These are phyloP conservation scores for Eutrema salsugineum DNA, from an alignment of 441 rosid genomes.

Conservation along the genomic window DNA sequence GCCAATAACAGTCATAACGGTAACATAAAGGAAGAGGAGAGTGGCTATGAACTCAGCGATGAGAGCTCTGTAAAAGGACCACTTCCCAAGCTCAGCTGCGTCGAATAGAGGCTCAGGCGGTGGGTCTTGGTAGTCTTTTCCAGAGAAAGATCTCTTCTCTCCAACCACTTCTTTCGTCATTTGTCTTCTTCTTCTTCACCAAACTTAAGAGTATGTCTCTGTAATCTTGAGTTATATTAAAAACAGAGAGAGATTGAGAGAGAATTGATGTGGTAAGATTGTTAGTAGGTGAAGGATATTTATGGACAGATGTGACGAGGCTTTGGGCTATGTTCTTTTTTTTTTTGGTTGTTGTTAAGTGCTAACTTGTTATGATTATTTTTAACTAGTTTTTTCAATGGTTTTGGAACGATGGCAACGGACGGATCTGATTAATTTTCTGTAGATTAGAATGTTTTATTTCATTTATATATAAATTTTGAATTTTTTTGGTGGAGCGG, in stretches of 20 bases:
- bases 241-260: not conserved
- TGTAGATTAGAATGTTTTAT: not conserved
- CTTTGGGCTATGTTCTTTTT: slow-evolving; percentile 3
- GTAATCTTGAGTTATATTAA: not conserved
- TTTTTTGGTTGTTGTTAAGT: not conserved
- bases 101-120: slow-evolving; percentile 81
- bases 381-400: not conserved
- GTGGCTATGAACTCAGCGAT: slow-evolving; percentile 93
- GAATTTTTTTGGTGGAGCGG: not conserved
- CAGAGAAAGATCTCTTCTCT: slow-evolving; percentile 56
- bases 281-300: slow-evolving; percentile 30
- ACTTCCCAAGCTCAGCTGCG: slow-evolving; percentile 50
- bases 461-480: not conserved
- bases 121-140: slow-evolving; percentile 88
- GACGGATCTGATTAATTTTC: not conserved
- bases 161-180: slow-evolving; percentile 48
- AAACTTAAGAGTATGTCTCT: not conserved
- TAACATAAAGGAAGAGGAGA: slow-evolving; percentile 74
- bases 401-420: slow-evolving; percentile 11
- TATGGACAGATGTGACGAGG: slow-evolving; percentile 31
- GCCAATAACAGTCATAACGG: slow-evolving; percentile 80
- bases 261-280: slow-evolving; percentile 12
- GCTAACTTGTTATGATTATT: not conserved
- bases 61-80: slow-evolving; percentile 90
- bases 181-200: slow-evolving; percentile 1